These are phyloP conservation scores for Pythium brachiatum DNA, from an alignment of 352 stramenopile genomes.

Conservation along the genomic window DNA sequence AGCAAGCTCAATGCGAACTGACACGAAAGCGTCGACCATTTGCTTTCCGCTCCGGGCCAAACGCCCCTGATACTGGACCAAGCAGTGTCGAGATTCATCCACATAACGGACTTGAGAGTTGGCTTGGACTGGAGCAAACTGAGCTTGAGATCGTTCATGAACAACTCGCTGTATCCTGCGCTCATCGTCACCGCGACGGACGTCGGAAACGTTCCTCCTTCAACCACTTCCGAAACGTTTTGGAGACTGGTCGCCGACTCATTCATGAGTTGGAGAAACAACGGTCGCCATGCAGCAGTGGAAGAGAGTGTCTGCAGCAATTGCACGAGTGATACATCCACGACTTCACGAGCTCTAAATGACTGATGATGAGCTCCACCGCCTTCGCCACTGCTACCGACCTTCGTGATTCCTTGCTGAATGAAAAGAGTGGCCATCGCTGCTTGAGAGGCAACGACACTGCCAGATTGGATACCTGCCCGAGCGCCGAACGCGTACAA, in stretches of 20 bases:
- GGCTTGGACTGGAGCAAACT: background rate
- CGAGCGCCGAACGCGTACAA: slow-evolving; percentile 19
- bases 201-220: background rate
- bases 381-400: too few relatives aligned
- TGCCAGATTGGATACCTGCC: slow-evolving; percentile 12
- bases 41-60: too few relatives aligned
- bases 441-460: background rate
- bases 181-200: background rate
- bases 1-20: background rate
- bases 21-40: background rate
- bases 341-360: background rate
- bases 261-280: background rate
- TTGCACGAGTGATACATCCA: background rate
- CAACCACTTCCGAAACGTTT: background rate
- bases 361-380: background rate
- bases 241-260: background rate
- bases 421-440: background rate
- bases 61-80: background rate
- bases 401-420: background rate
- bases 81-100: background rate
- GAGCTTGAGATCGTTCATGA: slow-evolving; percentile 9
- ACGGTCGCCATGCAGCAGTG: background rate
- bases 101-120: background rate
- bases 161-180: slow-evolving; percentile 10
- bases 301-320: background rate